phyloP scores from a whole-genome alignment of 805 yeast genomes.

The Schwanniomyces occidentalis region DNA sequence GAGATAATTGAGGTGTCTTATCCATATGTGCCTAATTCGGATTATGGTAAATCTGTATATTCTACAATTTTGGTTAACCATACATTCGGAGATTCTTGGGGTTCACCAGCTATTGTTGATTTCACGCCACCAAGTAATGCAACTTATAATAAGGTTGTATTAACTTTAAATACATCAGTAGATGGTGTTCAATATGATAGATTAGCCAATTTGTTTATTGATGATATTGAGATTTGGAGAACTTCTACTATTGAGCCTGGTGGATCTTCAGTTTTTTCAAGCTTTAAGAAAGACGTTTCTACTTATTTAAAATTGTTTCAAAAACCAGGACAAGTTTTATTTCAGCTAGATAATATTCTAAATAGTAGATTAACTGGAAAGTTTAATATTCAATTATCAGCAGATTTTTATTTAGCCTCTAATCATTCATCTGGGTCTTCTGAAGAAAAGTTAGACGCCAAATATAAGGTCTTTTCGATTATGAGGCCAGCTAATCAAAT shows the following conservation, averaged over 20 bases:
- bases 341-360: constrained; percentile 67
- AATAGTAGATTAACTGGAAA: constrained; percentile 58
- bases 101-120: constrained; percentile 45
- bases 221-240: constrained; percentile 75
- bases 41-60: constrained; percentile 37
- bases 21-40: constrained; percentile 24
- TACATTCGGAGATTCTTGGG: constrained; percentile 62
- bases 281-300: constrained; percentile 64
- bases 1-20: constrained; percentile 27
- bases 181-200: constrained; percentile 67
- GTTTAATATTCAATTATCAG: constrained; percentile 53
- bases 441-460: constrained; percentile 1
- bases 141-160: constrained; percentile 52
- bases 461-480: constrained; percentile 23
- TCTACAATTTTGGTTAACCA: constrained; percentile 42
- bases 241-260: constrained; percentile 73
- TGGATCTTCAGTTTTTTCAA: constrained; percentile 44
- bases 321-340: constrained; percentile 41
- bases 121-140: constrained; percentile 45
- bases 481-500: constrained; percentile 40
- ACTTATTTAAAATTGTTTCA: constrained; percentile 52
- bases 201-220: constrained; percentile 60
- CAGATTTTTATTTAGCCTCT: constrained; percentile 47
- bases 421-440: constrained; percentile 2
- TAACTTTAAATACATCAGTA: constrained; percentile 53